Evolutionary conservation across 345 rosid genomes (phyloP), one percentile per base, ranked within the genome.

Genomic region (Mallotus nudiflorus): DNA sequence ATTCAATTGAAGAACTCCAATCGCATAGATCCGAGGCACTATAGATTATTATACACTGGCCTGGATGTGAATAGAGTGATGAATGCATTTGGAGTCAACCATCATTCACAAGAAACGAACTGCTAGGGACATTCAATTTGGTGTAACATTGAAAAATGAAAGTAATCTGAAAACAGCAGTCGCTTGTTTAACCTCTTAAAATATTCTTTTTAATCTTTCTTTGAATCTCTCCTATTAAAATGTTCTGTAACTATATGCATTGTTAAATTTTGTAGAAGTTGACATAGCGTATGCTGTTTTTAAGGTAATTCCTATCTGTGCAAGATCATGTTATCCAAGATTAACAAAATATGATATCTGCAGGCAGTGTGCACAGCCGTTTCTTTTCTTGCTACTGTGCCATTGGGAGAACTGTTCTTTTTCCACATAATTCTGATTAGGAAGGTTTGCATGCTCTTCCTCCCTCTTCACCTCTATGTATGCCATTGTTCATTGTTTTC

Each of bases 341-440:
- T 46, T 50, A 45, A 51, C 57, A 46, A n/a, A n/a, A 24, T 22
- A 62, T 48, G 44, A 69, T 71, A 54, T 71, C n/a, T 83, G 56
- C 84, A 94, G 98, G 82, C 82, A 60, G 51, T 88, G 68, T 91
- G 97, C 82, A 90, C 98, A 42, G 74, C 62, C 50, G 88, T 94
- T 64, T 89, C 98, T 57, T 82, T 92, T 62, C 82, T 91, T 20
- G 98, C 98, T 37, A 83, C 88, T 62, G 69, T 91, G 66, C 93
- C 98, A 69, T 75, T 91, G 75, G 97, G 96, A 28, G 98, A 94
- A 53, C 87, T 91, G 35, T 87, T 94, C 82, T 87, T 91, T 72
- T 94, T 94, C 86, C 98, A 94, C 81, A 73, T 94, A 46, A 86
- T 94, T 79, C 82, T 94, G 73, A 91, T 94, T 68, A 84, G 87